Evolutionary conservation across 108 stramenopile genomes (phyloP).

Genomic region (Pinguiococcus pyrenoidosus): DNA sequence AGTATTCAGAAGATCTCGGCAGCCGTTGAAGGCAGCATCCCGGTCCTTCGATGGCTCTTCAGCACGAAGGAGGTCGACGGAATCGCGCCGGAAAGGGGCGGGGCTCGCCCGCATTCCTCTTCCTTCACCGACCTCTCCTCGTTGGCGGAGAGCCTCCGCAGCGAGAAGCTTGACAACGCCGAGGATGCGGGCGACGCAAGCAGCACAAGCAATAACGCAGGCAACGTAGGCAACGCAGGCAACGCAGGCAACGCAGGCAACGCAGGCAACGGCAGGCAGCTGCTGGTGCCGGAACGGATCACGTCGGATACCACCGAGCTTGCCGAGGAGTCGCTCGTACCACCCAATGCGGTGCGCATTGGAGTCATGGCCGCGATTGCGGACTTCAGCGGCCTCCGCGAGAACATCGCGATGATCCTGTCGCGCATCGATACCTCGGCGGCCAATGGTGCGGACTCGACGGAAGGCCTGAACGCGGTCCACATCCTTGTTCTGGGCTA

Average conservation of each 20-base stretch:
- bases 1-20: constrained; percentile 49
- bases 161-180: constrained; percentile 14
- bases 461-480: constrained; percentile 60
- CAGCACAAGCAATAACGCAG: too few species aligned
- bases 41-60: constrained; percentile 46
- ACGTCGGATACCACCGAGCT: not conserved
- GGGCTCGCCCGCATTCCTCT: not conserved
- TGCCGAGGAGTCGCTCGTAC: constrained; percentile 1
- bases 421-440: constrained; percentile 45
- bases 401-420: constrained; percentile 34
- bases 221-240: too few species aligned
- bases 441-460: constrained; percentile 42
- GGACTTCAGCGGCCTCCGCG: not conserved
- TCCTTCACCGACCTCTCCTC: not conserved
- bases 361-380: not conserved
- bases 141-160: not conserved
- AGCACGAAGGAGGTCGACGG: not conserved
- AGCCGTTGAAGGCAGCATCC: constrained; percentile 22
- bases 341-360: not conserved
- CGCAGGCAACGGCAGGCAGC: too few species aligned
- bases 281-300: not conserved
- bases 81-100: not conserved
- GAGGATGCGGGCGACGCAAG: too few species aligned
- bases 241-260: too few species aligned
- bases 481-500: constrained; percentile 54